A percentile compares a stretch with the other conserved stretches of the same genome.
phyloP scores from a whole-genome alignment of 768 basidiomycete species.

The Tephrocybe sp. region DNA sequence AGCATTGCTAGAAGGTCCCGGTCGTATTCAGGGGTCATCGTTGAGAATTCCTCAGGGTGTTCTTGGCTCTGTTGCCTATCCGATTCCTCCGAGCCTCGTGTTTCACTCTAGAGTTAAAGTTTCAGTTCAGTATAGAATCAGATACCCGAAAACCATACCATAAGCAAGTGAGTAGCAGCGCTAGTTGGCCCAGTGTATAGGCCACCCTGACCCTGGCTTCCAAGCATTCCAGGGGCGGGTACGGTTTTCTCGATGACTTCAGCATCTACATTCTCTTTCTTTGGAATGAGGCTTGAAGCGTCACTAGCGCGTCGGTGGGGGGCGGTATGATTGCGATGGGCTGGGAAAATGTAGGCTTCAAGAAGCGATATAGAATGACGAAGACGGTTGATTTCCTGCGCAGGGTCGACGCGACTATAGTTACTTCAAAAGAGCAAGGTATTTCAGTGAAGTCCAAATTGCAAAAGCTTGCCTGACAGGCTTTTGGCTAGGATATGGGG shows the following conservation, averaged over 20 bases:
- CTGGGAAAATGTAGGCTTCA: constrained; percentile 57
- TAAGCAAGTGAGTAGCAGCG: constrained; percentile 64
- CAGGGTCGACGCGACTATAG: constrained; percentile 57
- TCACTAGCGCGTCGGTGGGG: constrained; percentile 38
- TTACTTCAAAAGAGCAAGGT: constrained; percentile 22
- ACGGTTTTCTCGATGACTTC: constrained; percentile 46
- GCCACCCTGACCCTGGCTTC: constrained; percentile 63
- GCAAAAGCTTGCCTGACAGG: constrained; percentile 12
- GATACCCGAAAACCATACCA: constrained; percentile 40
- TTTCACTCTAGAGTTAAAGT: constrained; percentile 35
- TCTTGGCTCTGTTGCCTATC: constrained; percentile 57
- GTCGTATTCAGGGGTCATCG: constrained; percentile 59
- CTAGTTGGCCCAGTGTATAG: constrained; percentile 82
- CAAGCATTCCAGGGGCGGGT: constrained; percentile 64
- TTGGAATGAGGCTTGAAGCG: constrained; percentile 39
- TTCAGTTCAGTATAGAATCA: constrained; percentile 16
- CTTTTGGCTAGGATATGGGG: constrained; percentile 15
- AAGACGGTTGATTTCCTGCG: constrained; percentile 64
- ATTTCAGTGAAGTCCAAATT: constrained; percentile 10
- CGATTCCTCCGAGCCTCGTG: constrained; percentile 52
- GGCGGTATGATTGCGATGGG: constrained; percentile 34
- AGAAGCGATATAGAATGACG: constrained; percentile 69
- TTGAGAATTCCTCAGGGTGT: constrained; percentile 37
- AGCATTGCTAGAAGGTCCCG: constrained; percentile 68
- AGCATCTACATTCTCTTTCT: constrained; percentile 53